Evolutionary conservation across 202 grass and related monocot genomes (phyloP).

Genomic region (Carex arenaria): DNA sequence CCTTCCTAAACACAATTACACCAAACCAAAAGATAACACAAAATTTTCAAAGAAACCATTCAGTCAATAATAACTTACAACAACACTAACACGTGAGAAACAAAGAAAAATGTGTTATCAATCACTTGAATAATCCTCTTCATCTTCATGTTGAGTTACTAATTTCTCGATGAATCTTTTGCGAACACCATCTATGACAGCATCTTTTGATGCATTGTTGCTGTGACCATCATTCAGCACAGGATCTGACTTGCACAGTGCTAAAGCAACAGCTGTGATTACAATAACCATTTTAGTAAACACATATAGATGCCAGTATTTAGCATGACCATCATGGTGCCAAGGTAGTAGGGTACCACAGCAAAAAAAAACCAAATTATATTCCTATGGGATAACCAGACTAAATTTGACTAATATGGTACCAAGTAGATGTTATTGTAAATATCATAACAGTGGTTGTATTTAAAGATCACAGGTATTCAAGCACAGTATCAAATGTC

Average conservation of each 20-base stretch:
- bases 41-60: background rate
- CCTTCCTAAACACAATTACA: background rate
- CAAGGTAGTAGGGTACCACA: background rate
- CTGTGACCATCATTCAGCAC: conserved; percentile 88
- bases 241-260: conserved; percentile 78
- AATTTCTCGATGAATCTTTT: conserved; percentile 96
- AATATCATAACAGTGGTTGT: background rate
- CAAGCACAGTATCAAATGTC: background rate
- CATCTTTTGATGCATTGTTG: conserved; percentile 53
- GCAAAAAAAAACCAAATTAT: background rate
- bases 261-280: conserved; percentile 77
- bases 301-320: background rate
- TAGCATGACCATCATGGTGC: background rate
- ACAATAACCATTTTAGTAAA: conserved; percentile 12
- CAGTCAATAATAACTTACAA: background rate
- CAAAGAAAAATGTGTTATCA: conserved; percentile 12
- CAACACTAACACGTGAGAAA: conserved; percentile 10
- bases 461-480: background rate
- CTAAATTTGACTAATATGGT: background rate
- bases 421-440: background rate
- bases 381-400: background rate
- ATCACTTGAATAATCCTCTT: conserved; percentile 76
- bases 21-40: background rate
- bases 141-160: conserved; percentile 69
- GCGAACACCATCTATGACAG: conserved; percentile 79